These are phyloP conservation scores for Sphaerobolus stellatus DNA, from an alignment of 1,284 basidiomycete species.

Conservation along the genomic window DNA sequence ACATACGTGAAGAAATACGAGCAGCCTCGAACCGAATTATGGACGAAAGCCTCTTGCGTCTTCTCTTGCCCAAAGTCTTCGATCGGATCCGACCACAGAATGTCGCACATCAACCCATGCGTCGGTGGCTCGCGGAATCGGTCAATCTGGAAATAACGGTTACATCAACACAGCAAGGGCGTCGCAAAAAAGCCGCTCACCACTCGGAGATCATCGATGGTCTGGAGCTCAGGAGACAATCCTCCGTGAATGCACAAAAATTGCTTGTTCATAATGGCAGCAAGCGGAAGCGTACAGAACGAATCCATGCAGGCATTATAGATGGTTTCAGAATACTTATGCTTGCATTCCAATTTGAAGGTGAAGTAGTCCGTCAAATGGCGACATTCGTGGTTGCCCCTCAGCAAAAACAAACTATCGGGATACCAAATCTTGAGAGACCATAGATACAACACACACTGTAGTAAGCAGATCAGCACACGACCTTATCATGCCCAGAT, in stretches of 20 bases:
- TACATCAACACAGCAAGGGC: background rate
- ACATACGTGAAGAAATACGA: conserved; percentile 92
- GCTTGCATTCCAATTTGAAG: conserved; percentile 92
- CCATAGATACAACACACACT: conserved; percentile 92
- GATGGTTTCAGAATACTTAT: conserved; percentile 89
- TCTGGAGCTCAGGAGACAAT: conserved; percentile 86
- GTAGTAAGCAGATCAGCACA: conserved; percentile 8
- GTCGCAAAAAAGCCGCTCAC: conserved; percentile 41
- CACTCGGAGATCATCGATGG: conserved; percentile 83
- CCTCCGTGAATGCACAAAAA: conserved; percentile 96
- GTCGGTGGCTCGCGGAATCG: conserved; percentile 95
- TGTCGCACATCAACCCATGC: conserved; percentile 92
- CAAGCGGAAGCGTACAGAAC: conserved; percentile 89
- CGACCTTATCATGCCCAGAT: background rate
- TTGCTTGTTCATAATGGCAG: conserved; percentile 96
- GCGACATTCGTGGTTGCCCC: conserved; percentile 89
- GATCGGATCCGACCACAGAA: conserved; percentile 92
- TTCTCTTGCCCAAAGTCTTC: conserved; percentile 95
- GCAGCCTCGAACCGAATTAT: conserved; percentile 95
- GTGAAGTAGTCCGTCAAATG: conserved; percentile 88
- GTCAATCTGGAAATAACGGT: conserved; percentile 61
- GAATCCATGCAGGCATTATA: conserved; percentile 93
- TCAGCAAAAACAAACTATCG: conserved; percentile 84
- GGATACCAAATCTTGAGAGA: conserved; percentile 92
- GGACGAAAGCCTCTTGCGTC: conserved; percentile 81